phyloP scores from a whole-genome alignment of 2,329 filamentous ascomycete genomes.

The Lachnellula occidentalis region DNA sequence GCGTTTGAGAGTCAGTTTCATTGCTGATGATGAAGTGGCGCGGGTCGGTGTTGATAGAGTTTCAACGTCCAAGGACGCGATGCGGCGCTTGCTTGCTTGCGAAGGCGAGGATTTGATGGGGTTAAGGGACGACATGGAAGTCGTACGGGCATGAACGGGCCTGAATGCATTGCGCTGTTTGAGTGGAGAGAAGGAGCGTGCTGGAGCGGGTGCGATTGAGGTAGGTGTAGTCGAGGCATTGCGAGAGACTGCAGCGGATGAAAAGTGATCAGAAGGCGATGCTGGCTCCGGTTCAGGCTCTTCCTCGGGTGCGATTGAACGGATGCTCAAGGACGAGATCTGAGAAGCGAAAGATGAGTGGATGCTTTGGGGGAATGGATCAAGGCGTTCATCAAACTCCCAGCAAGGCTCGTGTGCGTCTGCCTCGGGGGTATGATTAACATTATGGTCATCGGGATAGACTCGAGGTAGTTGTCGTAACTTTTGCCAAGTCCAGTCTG shows the following conservation, averaged over 20 bases:
- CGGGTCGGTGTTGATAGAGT: conserved; percentile 19
- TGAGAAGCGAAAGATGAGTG: conserved; percentile 27
- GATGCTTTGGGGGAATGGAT: conserved; percentile 42
- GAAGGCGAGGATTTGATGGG: conserved; percentile 36
- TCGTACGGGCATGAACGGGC: conserved; percentile 46
- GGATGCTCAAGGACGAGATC: conserved; percentile 19
- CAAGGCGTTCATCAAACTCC: conserved; percentile 60
- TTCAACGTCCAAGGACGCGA: conserved; percentile 38
- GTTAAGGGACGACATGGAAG: conserved; percentile 44
- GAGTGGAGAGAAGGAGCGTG: conserved; percentile 18
- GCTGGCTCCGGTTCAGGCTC: conserved; percentile 16
- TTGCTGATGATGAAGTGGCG: conserved; percentile 3
- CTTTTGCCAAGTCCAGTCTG: conserved; percentile 66
- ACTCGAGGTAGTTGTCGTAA: conserved; percentile 57
- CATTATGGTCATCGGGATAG: conserved; percentile 42
- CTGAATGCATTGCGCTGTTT: conserved; percentile 34
- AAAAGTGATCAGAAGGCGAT: conserved; percentile 29
- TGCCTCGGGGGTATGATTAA: conserved; percentile 49
- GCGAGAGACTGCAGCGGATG: conserved; percentile 24
- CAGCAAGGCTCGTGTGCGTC: conserved; percentile 62
- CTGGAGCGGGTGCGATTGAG: conserved; percentile 15
- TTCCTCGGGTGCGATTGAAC: conserved; percentile 30
- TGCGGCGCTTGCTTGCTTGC: conserved; percentile 37
- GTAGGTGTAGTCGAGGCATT: conserved; percentile 25
- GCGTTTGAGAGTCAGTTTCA: conserved; percentile 20